phyloP scores from a whole-genome alignment of 2,329 filamentous ascomycete species.

The Ceratocystis huliohia region DNA sequence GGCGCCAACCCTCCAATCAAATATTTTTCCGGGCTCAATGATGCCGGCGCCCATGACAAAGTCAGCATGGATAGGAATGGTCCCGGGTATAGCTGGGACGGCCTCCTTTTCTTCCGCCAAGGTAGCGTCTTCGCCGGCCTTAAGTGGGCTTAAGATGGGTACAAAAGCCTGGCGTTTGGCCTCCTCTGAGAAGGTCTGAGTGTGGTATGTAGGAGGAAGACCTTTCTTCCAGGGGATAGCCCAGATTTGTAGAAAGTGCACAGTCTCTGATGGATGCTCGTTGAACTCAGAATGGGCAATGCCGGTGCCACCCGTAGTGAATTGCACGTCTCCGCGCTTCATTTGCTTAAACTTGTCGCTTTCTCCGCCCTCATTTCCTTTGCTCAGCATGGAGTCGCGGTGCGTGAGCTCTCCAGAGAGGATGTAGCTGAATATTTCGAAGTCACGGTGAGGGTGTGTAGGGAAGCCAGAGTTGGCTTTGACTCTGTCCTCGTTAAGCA shows the following conservation, averaged over 20 bases:
- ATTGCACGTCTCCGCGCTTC: slow-evolving; percentile 72
- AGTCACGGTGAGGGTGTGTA: slow-evolving; percentile 72
- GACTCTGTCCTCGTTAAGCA: slow-evolving; percentile 83
- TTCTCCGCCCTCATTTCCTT: slow-evolving; percentile 45
- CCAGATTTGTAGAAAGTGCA: slow-evolving; percentile 87
- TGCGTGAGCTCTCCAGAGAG: slow-evolving; percentile 77
- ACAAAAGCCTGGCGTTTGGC: slow-evolving; percentile 60
- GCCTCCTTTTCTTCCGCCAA: slow-evolving; percentile 50
- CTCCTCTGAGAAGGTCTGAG: slow-evolving; percentile 57
- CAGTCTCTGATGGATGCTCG: slow-evolving; percentile 55
- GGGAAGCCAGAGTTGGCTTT: slow-evolving; percentile 63
- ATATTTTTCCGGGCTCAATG: slow-evolving; percentile 50
- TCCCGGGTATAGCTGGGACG: slow-evolving; percentile 47
- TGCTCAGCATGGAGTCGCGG: slow-evolving; percentile 71
- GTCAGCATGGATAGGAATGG: slow-evolving; percentile 75
- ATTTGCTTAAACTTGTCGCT: slow-evolving; percentile 58
- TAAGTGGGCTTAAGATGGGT: slow-evolving; percentile 62
- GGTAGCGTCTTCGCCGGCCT: slow-evolving; percentile 50
- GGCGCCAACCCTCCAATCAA: slow-evolving; percentile 60
- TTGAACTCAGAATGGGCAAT: slow-evolving; percentile 76
- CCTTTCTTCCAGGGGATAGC: slow-evolving; percentile 63
- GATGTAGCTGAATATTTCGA: slow-evolving; percentile 83
- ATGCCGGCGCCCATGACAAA: slow-evolving; percentile 71
- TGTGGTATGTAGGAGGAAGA: slow-evolving; percentile 64
- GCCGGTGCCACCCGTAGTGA: slow-evolving; percentile 73